These are phyloP conservation scores for Phytophthora pisi DNA, from an alignment of 352 stramenopile species.

Conservation along the genomic window DNA sequence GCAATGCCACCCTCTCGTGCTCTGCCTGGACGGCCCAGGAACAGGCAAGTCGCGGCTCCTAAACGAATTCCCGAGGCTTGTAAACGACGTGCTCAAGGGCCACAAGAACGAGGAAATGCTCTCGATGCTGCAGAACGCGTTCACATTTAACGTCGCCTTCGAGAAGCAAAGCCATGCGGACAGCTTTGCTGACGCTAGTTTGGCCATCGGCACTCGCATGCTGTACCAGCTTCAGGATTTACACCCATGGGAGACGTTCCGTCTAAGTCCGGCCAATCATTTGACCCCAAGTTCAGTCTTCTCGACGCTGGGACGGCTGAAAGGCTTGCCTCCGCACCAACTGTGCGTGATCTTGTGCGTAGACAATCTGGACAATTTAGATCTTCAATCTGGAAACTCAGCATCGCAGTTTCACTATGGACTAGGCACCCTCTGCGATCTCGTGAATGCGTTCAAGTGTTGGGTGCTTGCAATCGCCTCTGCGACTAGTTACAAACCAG, in stretches of 20 bases:
- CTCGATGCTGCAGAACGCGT: neutral
- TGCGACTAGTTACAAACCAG: neutral
- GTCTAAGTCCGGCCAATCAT: neutral
- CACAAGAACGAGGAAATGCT: neutral
- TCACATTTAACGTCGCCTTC: neutral
- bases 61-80: neutral
- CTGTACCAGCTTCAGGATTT: neutral
- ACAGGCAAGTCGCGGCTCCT: neutral
- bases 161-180: neutral
- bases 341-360: slow-evolving; percentile 1
- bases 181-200: neutral
- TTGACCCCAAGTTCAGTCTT: neutral
- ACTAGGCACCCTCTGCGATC: neutral
- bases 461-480: neutral
- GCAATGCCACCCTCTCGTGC: neutral
- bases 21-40: neutral
- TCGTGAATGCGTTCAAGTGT: neutral
- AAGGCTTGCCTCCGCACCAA: neutral
- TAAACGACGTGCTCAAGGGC: too few species aligned
- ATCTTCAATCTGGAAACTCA: neutral
- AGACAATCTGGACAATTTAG: neutral
- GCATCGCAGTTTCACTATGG: neutral
- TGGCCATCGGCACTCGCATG: neutral
- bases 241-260: neutral
- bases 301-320: too few species aligned